Evolutionary conservation across 1,284 basidiomycete genomes (phyloP).

Genomic region (Takashimella tepidaria): DNA sequence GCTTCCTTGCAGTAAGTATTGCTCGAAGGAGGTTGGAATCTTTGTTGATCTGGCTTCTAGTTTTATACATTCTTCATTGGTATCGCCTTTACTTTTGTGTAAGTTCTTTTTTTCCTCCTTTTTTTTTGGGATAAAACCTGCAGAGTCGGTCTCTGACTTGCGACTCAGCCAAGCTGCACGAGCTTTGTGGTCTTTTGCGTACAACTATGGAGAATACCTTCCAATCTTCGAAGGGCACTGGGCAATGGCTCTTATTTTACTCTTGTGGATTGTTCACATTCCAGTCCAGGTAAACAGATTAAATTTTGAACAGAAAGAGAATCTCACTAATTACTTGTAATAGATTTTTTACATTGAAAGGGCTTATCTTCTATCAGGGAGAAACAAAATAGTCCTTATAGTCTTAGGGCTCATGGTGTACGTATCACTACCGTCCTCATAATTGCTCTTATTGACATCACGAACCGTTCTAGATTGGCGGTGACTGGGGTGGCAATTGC

Average conservation of each 20-base stretch:
- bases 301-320: background rate
- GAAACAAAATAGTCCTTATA: background rate
- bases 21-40: background rate
- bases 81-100: background rate
- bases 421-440: no score
- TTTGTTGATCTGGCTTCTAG: background rate
- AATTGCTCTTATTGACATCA: no score
- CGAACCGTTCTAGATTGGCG: no score
- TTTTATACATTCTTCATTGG: background rate
- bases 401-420: background rate
- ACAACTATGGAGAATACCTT: background rate
- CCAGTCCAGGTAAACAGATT: background rate
- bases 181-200: background rate
- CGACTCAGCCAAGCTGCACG: background rate
- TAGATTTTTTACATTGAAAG: background rate
- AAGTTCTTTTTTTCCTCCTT: background rate
- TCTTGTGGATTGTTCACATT: background rate
- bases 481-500: no score
- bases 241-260: background rate
- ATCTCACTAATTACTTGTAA: background rate
- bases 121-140: no score
- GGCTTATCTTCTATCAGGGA: background rate
- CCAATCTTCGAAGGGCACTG: background rate
- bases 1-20: background rate
- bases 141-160: background rate